Base-by-base conservation (phyloP, 2,329 filamentous ascomycete genomes). In the Neophaeococcomyces mojaviensis region DNA sequence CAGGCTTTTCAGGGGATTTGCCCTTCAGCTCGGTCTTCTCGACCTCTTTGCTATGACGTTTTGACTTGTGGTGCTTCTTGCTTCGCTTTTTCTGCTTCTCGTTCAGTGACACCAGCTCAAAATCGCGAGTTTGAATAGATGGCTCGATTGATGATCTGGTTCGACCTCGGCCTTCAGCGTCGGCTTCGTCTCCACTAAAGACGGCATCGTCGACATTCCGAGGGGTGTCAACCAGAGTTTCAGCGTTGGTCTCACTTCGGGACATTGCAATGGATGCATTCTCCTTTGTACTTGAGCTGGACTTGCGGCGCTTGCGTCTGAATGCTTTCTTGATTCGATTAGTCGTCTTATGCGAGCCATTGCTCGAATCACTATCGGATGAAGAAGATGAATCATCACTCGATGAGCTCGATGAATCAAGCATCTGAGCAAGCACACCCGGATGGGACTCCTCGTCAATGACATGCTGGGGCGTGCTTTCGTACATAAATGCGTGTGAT, bases 371-470 rank as follows among this genome's bases (percentile, higher is more conserved):
- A 0, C 83, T 86, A 54, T 89, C 85, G 12, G 79, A 80, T 7
- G 58, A 57, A 30, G 69, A 70, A 1, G 77, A 81, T 0, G 76
- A 80, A 10, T 75, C 66, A 15, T 66, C 67, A 34, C 67, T 65
- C 7, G 75, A 77, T 8, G 69, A 76, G 44, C 68, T 72, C 2
- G 82, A 86, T 0, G 81, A 80, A 53, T 92, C 85, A 59, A 95
- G 76, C 66, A 90, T 86, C 26, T 85, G 84, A 15, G 85, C 84
- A 10, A 89, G 76, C 1, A 92, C 82, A 53, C 89, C 89, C 18
- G 89, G 89, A 37, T 87, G 84, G 0, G 87, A 82, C 62, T 95
- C 89, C 58, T 92, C 88, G 56, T 96, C 89, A 52, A 96, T 92
- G 49, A 94, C 84, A 57, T 89, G 83, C 67, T 95, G 88, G 8